These are phyloP conservation scores for Aspergillus jensenii DNA, from an alignment of 2,329 filamentous ascomycete species.

Conservation along the genomic window DNA sequence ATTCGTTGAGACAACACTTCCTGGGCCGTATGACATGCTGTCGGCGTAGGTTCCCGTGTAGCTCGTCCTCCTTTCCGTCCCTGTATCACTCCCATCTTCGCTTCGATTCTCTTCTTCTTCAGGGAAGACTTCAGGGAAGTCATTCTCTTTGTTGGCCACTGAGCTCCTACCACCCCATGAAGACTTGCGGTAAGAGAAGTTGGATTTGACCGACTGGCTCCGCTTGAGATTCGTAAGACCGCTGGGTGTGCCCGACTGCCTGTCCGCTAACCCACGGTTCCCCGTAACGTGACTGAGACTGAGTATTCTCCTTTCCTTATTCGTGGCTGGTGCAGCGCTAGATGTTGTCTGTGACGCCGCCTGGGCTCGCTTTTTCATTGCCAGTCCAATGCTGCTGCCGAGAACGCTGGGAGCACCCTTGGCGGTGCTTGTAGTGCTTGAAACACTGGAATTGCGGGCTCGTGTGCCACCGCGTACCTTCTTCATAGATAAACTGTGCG, in stretches of 20 bases:
- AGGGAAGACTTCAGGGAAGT: slow-evolving; percentile 47
- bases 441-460: slow-evolving; percentile 33
- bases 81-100: slow-evolving; percentile 51
- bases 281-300: slow-evolving; percentile 87
- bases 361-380: slow-evolving; percentile 53
- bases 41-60: slow-evolving; percentile 44
- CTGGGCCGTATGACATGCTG: slow-evolving; percentile 41
- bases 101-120: slow-evolving; percentile 60
- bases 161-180: slow-evolving; percentile 63
- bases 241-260: slow-evolving; percentile 35
- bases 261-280: slow-evolving; percentile 52
- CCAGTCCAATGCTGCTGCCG: slow-evolving; percentile 46
- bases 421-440: slow-evolving; percentile 33
- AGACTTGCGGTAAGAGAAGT: slow-evolving; percentile 61
- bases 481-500: slow-evolving; percentile 52
- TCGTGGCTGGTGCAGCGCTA: slow-evolving; percentile 47
- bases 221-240: slow-evolving; percentile 64
- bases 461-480: slow-evolving; percentile 50
- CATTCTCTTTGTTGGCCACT: slow-evolving; percentile 60
- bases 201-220: slow-evolving; percentile 73
- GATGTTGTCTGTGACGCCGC: slow-evolving; percentile 41
- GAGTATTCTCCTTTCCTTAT: slow-evolving; percentile 73
- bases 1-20: slow-evolving; percentile 41
- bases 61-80: slow-evolving; percentile 46
- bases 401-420: slow-evolving; percentile 39